A percentile compares a stretch with the other conserved stretches of the same genome.
phyloP scores from a whole-genome alignment of 176 grass and related monocot genomes.

The Tillandsia fasciculata region DNA sequence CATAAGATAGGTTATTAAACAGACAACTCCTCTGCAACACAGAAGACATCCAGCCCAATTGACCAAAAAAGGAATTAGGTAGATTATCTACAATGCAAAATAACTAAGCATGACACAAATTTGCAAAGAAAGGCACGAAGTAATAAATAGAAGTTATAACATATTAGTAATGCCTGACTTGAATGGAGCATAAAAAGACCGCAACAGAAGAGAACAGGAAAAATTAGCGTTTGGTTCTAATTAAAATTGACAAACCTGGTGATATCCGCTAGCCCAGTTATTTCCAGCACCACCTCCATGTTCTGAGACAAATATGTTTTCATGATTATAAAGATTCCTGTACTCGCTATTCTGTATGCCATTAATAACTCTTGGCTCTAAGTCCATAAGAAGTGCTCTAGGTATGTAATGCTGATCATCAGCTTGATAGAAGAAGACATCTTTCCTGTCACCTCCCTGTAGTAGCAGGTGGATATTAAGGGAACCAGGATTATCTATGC shows the following conservation, averaged over 20 bases:
- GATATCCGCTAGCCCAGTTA: slow-evolving; percentile 98
- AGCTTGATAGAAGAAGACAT: slow-evolving; percentile 99
- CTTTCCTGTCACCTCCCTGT: slow-evolving; percentile 98
- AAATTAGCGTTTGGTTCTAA: background rate
- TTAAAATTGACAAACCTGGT: slow-evolving; percentile 47
- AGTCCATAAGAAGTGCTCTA: slow-evolving; percentile 87
- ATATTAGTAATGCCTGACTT: background rate
- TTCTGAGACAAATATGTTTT: slow-evolving; percentile 91
- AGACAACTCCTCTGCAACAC: background rate
- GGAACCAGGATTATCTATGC: background rate
- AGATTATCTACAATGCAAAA: background rate
- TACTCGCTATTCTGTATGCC: slow-evolving; percentile 97
- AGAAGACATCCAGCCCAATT: background rate
- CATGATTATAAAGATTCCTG: slow-evolving; percentile 94
- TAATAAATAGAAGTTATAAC: background rate
- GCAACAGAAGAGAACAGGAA: background rate
- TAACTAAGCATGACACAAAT: background rate
- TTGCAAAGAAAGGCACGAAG: background rate
- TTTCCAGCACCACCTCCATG: slow-evolving; percentile 98
- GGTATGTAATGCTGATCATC: slow-evolving; percentile 99
- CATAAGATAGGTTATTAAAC: too few species aligned
- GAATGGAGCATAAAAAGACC: background rate
- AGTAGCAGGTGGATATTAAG: slow-evolving; percentile 16
- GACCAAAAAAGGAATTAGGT: background rate
- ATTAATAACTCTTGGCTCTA: slow-evolving; percentile 94